phyloP scores from a whole-genome alignment of 495 filamentous ascomycete species.

The Penicillium bovifimosum region DNA sequence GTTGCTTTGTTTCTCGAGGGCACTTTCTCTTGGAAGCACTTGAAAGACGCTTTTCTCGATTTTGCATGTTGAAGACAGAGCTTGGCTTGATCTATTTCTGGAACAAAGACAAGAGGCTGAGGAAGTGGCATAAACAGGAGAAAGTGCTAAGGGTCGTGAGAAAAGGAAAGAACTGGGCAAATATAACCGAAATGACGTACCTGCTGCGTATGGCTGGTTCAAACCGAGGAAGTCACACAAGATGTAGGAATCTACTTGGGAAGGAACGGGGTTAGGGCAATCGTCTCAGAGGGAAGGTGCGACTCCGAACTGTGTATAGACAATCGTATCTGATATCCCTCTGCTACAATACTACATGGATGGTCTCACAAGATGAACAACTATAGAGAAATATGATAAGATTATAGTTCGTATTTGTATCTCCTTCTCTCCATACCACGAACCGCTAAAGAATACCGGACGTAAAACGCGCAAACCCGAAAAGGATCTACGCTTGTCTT shows the following conservation, averaged over 20 bases:
- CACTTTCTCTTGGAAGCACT: neutral
- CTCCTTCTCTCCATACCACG: conserved; percentile 13
- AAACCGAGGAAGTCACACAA: neutral
- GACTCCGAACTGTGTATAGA: neutral
- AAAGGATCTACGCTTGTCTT: neutral
- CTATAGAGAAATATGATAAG: conserved; percentile 1
- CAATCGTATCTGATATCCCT: neutral
- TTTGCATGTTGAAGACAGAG: neutral
- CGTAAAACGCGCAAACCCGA: conserved; percentile 4
- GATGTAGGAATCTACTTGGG: neutral
- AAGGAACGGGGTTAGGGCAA: neutral
- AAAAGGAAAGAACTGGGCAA: neutral
- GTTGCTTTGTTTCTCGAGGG: neutral
- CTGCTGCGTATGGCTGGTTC: neutral
- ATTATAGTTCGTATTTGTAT: conserved; percentile 29
- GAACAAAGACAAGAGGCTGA: conserved; percentile 1
- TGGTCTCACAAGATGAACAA: too few species aligned
- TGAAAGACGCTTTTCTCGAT: neutral
- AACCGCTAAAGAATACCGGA: conserved; percentile 1
- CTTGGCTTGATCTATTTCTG: neutral
- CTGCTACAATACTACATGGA: neutral
- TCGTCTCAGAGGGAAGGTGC: too few species aligned
- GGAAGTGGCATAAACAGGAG: neutral
- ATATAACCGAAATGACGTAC: neutral
- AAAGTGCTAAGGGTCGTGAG: neutral